These are phyloP conservation scores for Cajanus cajan DNA, from an alignment of 306 rosid species.

Conservation along the genomic window DNA sequence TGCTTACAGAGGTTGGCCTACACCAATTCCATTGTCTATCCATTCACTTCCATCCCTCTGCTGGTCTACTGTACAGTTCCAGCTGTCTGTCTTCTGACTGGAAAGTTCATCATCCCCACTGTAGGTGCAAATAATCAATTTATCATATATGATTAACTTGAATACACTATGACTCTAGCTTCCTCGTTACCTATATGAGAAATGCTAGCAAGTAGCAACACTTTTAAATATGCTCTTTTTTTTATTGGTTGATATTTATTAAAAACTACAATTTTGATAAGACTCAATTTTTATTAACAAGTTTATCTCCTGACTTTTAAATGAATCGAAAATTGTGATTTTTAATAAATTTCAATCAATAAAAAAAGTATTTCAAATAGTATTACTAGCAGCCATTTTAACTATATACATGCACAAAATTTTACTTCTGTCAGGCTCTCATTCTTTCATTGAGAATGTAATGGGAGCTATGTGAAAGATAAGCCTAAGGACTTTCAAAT, in stretches of 20 bases:
- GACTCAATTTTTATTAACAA: too few species aligned
- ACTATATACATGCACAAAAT: neutral
- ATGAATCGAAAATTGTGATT: too few species aligned
- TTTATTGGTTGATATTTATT: too few species aligned
- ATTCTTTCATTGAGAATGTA: neutral
- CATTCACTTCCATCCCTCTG: slow-evolving; percentile 89
- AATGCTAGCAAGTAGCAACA: too few species aligned
- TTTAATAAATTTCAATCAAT: too few species aligned
- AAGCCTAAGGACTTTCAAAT: neutral
- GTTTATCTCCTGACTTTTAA: too few species aligned
- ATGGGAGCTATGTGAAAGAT: neutral
- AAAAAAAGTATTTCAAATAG: too few species aligned
- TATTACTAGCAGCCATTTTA: too few species aligned
- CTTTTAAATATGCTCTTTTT: too few species aligned
- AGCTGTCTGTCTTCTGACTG: slow-evolving; percentile 88
- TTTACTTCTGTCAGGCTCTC: neutral
- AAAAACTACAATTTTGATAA: too few species aligned
- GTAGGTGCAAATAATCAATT: slow-evolving; percentile 50
- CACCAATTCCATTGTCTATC: slow-evolving; percentile 69
- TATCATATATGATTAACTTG: slow-evolving; percentile 11
- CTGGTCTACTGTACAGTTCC: slow-evolving; percentile 81
- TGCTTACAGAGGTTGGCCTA: slow-evolving; percentile 87
- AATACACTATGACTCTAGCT: neutral
- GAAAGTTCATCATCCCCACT: slow-evolving; percentile 90
- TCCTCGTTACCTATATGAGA: neutral